Evolutionary conservation across 768 basidiomycete genomes (phyloP).

Genomic region (Tylopilus cervinicoccineus): DNA sequence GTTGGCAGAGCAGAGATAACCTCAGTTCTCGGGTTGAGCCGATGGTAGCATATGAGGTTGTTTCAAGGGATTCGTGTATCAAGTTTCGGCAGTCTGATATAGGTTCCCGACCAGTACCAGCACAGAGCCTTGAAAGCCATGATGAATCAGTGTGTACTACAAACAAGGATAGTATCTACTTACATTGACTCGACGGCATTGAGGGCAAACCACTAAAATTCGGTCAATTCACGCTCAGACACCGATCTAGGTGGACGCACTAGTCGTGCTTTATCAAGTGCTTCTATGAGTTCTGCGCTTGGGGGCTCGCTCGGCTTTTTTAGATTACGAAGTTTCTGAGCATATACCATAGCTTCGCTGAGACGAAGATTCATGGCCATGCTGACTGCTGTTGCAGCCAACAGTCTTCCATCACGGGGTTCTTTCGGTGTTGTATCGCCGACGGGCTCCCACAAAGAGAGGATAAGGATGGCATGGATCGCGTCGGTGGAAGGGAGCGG

Average conservation of each 20-base stretch:
- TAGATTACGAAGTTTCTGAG: constrained; percentile 26
- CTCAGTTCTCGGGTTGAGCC: constrained; percentile 33
- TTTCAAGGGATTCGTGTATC: constrained; percentile 30
- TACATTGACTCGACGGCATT: constrained; percentile 39
- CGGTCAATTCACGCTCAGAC: constrained; percentile 14
- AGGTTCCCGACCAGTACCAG: constrained; percentile 40
- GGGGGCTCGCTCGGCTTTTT: constrained; percentile 27
- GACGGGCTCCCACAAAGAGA: constrained; percentile 44
- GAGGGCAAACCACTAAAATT: constrained; percentile 38
- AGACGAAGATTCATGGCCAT: constrained; percentile 46
- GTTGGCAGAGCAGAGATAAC: constrained; percentile 34
- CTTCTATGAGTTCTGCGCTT: constrained; percentile 30
- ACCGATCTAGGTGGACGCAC: constrained; percentile 22
- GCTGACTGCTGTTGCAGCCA: constrained; percentile 40
- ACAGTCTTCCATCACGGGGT: constrained; percentile 37
- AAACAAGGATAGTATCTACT: constrained; percentile 2
- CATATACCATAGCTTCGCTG: constrained; percentile 34
- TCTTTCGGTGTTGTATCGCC: constrained; percentile 28
- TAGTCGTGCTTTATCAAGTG: constrained; percentile 36
- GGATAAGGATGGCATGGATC: constrained; percentile 39
- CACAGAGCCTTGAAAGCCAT: constrained; percentile 32
- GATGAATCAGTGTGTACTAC: neutral
- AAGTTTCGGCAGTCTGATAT: constrained; percentile 33
- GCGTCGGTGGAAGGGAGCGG: constrained; percentile 40
- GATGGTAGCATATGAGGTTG: constrained; percentile 21